Evolutionary conservation across 768 basidiomycete species (phyloP).

Genomic region (Termitomyces sp.): DNA sequence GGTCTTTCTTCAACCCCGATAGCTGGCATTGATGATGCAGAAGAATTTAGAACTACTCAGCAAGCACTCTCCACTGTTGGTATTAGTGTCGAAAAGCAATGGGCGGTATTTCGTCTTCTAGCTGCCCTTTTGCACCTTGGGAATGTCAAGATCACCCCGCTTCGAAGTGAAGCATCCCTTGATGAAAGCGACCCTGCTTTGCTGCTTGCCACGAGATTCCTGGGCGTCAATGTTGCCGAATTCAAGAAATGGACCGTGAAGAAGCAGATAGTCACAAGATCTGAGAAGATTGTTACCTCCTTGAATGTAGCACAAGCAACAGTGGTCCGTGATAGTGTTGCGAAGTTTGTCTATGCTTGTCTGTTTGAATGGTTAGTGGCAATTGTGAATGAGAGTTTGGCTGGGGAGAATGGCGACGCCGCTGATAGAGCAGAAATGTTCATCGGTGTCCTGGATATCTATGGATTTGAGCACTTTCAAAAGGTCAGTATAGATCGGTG

Average conservation of each 20-base stretch:
- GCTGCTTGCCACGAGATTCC: slow-evolving; percentile 78
- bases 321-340: slow-evolving; percentile 93
- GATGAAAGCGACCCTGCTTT: slow-evolving; percentile 83
- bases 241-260: slow-evolving; percentile 99
- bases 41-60: slow-evolving; percentile 92
- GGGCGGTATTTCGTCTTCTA: slow-evolving; percentile 94
- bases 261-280: slow-evolving; percentile 92
- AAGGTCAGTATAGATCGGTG: slow-evolving; percentile 49
- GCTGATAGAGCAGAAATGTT: slow-evolving; percentile 94
- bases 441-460: slow-evolving; percentile 98
- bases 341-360: slow-evolving; percentile 98
- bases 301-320: slow-evolving; percentile 87
- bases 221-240: slow-evolving; percentile 85
- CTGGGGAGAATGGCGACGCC: slow-evolving; percentile 92
- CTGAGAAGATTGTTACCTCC: slow-evolving; percentile 91
- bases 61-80: slow-evolving; percentile 96
- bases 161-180: slow-evolving; percentile 78
- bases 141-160: slow-evolving; percentile 86
- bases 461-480: slow-evolving; percentile 96
- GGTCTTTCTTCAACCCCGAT: slow-evolving; percentile 87
- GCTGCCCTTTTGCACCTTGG: slow-evolving; percentile 96
- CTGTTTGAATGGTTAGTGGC: slow-evolving; percentile 98
- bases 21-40: slow-evolving; percentile 89
- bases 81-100: slow-evolving; percentile 96
- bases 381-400: slow-evolving; percentile 94